phyloP scores from a whole-genome alignment of 306 rosid genomes.

The Cyclanthera cordifolia region DNA sequence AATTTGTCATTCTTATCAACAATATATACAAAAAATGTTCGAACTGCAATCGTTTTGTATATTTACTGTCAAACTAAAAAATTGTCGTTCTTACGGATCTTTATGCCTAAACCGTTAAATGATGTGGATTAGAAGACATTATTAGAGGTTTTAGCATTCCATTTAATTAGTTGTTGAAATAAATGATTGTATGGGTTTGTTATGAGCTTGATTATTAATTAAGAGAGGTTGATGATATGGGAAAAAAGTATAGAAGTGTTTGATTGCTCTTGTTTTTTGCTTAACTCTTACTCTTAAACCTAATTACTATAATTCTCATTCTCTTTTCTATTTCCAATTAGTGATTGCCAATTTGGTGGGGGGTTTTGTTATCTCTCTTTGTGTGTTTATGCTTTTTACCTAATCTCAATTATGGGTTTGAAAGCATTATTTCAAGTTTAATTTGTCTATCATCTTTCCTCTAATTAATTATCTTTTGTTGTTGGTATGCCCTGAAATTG shows the following conservation, averaged over 20 bases:
- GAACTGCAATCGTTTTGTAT: too few relatives aligned
- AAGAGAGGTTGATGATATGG: background rate
- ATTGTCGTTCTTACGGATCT: background rate
- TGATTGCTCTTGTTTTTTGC: background rate
- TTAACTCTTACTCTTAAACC: slow-evolving; percentile 2
- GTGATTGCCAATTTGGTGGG: background rate
- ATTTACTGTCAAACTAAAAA: too few relatives aligned
- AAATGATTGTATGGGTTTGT: slow-evolving; percentile 2
- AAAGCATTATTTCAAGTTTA: background rate
- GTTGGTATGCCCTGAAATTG: background rate
- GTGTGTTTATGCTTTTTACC: background rate
- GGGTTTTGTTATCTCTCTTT: background rate
- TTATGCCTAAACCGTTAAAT: background rate
- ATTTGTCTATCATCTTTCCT: background rate
- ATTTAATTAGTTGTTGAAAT: background rate
- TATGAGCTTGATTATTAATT: background rate
- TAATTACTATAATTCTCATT: background rate
- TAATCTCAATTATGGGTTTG: background rate
- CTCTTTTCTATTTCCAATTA: background rate
- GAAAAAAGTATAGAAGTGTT: background rate
- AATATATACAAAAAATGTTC: too few relatives aligned
- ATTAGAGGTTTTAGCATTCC: background rate
- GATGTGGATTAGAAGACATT: background rate
- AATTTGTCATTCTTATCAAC: too few relatives aligned
- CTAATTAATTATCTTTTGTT: background rate